phyloP scores from a whole-genome alignment of 2,329 filamentous ascomycete genomes.

The Emericellopsis cladophorae region DNA sequence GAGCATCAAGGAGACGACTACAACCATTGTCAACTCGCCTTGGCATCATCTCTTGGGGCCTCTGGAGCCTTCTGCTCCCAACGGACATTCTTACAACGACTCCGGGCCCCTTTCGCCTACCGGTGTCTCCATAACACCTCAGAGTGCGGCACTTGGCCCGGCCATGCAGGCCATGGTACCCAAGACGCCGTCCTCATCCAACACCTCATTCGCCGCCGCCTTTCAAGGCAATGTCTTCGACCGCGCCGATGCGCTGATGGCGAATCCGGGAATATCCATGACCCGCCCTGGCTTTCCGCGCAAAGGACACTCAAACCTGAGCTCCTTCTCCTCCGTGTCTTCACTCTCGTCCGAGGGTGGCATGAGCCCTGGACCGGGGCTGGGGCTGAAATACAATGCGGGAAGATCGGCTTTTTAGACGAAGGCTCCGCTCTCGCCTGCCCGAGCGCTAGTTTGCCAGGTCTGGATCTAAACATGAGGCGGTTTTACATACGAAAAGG shows the following conservation, averaged over 20 bases:
- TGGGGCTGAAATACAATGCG: too few relatives aligned
- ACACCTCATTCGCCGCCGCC: slow-evolving; percentile 38
- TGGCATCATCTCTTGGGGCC: slow-evolving; percentile 33
- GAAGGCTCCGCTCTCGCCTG: too few relatives aligned
- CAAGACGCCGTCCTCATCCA: slow-evolving; percentile 40
- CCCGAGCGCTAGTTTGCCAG: too few relatives aligned
- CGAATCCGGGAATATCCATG: slow-evolving; percentile 45
- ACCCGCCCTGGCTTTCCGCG: slow-evolving; percentile 30
- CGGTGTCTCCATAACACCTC: slow-evolving; percentile 62
- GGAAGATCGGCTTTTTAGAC: too few relatives aligned
- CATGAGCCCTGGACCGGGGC: background rate
- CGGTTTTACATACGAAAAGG: too few relatives aligned
- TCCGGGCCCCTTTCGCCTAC: slow-evolving; percentile 13
- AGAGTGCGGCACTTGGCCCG: slow-evolving; percentile 79
- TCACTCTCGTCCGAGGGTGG: slow-evolving; percentile 2
- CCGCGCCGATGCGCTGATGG: slow-evolving; percentile 43
- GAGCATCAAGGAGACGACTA: slow-evolving; percentile 67
- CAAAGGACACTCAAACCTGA: slow-evolving; percentile 25
- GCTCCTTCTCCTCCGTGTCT: slow-evolving; percentile 23
- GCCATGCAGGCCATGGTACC: slow-evolving; percentile 84
- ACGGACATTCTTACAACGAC: slow-evolving; percentile 5
- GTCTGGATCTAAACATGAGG: too few relatives aligned
- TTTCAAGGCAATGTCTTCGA: slow-evolving; percentile 49
- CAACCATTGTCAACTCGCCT: slow-evolving; percentile 51
- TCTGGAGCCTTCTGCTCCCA: slow-evolving; percentile 1